Conservation (phyloP, 1,284 basidiomycete species). For the Dichomitus squalens region DNA sequence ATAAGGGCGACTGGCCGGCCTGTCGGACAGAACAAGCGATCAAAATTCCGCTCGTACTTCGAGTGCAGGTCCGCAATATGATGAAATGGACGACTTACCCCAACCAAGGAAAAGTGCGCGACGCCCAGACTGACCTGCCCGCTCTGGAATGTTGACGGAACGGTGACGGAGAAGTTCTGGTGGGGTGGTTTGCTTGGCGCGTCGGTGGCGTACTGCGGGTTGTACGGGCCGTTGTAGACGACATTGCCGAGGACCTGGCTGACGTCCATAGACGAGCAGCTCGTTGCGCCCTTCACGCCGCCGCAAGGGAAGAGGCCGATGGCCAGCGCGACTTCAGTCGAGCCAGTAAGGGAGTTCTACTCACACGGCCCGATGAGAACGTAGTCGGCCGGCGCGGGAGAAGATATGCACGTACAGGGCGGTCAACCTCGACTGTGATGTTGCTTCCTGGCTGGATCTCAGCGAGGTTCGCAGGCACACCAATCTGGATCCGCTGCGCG, state of each 20-base stretch:
- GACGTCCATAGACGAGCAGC: constrained; percentile 33
- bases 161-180: constrained; percentile 52
- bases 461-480: constrained; percentile 36
- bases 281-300: constrained; percentile 12
- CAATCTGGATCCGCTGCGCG: constrained; percentile 45
- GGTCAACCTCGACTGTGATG: constrained; percentile 44
- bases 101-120: constrained; percentile 46
- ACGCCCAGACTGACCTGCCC: constrained; percentile 43
- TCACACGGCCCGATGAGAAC: background rate
- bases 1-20: constrained; percentile 19
- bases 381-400: background rate
- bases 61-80: background rate
- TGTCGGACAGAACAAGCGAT: background rate
- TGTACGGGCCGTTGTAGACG: constrained; percentile 48
- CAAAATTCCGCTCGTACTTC: too few relatives aligned
- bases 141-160: constrained; percentile 37
- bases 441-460: constrained; percentile 37
- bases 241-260: constrained; percentile 40
- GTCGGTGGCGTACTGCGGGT: constrained; percentile 36
- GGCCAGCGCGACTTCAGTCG: constrained; percentile 46
- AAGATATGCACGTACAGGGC: constrained; percentile 38
- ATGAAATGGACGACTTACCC: constrained; percentile 41
- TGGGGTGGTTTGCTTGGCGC: constrained; percentile 39
- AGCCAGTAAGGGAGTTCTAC: constrained; percentile 41
- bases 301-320: constrained; percentile 43